A percentile compares a stretch with the other conserved stretches of the same genome.
phyloP scores from a whole-genome alignment of 306 rosid genomes.

The Rosa chinensis region DNA sequence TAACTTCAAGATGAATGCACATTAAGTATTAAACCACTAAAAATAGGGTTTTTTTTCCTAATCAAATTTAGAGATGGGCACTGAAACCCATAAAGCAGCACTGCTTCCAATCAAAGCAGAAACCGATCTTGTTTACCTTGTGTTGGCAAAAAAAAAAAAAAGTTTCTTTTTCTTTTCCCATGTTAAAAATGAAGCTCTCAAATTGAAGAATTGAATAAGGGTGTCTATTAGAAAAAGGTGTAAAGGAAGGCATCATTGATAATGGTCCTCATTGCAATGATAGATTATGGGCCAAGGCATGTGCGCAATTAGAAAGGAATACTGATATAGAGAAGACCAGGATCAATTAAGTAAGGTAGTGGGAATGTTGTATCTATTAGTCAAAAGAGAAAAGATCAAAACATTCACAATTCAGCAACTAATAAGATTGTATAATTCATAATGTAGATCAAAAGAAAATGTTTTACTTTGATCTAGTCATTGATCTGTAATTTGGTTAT shows the following conservation, averaged over 20 bases:
- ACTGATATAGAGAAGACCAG: background rate
- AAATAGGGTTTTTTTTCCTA: background rate
- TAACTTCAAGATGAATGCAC: constrained; percentile 14
- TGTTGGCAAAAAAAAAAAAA: background rate
- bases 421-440: background rate
- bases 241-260: constrained; percentile 12
- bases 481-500: too few relatives aligned
- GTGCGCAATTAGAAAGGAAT: constrained; percentile 2
- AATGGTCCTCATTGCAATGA: background rate
- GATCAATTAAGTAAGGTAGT: background rate
- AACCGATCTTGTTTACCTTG: background rate
- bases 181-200: background rate
- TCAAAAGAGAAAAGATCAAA: background rate
- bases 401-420: background rate
- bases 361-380: background rate
- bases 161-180: background rate
- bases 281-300: background rate
- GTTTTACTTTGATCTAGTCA: background rate
- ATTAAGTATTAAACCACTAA: constrained; percentile 1
- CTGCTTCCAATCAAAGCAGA: constrained; percentile 4
- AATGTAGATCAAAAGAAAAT: background rate
- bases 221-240: background rate
- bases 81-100: constrained; percentile 24
- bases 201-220: background rate
- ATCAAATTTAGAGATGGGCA: constrained; percentile 10